phyloP scores from a whole-genome alignment of 1,139 yeast species.

The Saccharomyces pastorianus region DNA sequence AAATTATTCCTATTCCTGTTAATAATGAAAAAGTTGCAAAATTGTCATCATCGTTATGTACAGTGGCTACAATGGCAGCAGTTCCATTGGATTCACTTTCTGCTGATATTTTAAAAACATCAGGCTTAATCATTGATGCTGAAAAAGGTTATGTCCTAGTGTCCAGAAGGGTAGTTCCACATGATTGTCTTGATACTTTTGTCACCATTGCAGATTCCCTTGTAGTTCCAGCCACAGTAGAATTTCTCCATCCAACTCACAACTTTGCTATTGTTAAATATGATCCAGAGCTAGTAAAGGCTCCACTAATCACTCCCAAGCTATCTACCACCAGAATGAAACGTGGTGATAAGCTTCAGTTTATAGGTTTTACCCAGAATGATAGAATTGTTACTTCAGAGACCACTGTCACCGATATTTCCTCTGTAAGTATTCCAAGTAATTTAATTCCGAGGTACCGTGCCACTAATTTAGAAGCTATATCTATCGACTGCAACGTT shows the following conservation, averaged over 20 bases:
- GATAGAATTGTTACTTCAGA: constrained; percentile 67
- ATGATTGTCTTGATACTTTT: constrained; percentile 71
- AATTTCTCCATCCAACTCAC: constrained; percentile 80
- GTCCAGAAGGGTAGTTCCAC: constrained; percentile 73
- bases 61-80: constrained; percentile 58
- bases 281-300: constrained; percentile 64
- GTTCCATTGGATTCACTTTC: constrained; percentile 69
- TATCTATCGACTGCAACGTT: constrained; percentile 64
- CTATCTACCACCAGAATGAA: constrained; percentile 51
- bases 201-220: constrained; percentile 82
- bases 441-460: constrained; percentile 72
- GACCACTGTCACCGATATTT: constrained; percentile 67
- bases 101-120: constrained; percentile 50
- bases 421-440: constrained; percentile 67
- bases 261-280: constrained; percentile 79
- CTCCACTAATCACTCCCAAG: constrained; percentile 56
- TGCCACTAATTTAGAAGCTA: constrained; percentile 75
- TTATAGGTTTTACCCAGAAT: constrained; percentile 71
- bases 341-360: constrained; percentile 68
- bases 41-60: constrained; percentile 54
- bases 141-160: constrained; percentile 71
- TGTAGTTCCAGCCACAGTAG: constrained; percentile 71
- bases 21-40: constrained; percentile 50
- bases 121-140: constrained; percentile 79
- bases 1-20: constrained; percentile 61